Conservation (phyloP, 164 flowering plant genomes). For the Kingdonia uniflora region DNA sequence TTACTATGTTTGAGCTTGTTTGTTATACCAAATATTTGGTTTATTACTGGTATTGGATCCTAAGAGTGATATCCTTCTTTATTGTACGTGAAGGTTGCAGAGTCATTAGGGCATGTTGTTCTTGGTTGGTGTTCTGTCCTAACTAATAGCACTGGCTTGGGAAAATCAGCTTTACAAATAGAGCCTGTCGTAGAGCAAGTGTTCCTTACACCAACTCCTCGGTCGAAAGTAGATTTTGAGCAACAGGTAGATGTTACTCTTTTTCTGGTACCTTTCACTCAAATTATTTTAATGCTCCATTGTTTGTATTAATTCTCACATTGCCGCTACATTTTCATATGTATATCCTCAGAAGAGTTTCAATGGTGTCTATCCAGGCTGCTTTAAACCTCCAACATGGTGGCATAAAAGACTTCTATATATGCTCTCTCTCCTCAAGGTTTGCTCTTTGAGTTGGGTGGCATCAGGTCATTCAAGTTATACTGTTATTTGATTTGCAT, state of each 20-base stretch:
- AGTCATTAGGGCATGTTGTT: slow-evolving; percentile 90
- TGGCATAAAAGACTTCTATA: slow-evolving; percentile 80
- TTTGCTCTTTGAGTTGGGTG: slow-evolving; percentile 13
- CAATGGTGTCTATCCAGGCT: slow-evolving; percentile 90
- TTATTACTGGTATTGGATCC: too few species aligned
- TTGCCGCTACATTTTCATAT: slow-evolving; percentile 36
- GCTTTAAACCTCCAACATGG: slow-evolving; percentile 83
- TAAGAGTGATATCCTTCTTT: not conserved
- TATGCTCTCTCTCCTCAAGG: slow-evolving; percentile 98
- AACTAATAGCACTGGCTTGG: slow-evolving; percentile 83
- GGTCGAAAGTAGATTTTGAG: slow-evolving; percentile 81
- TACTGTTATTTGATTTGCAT: not conserved
- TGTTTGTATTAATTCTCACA: not conserved
- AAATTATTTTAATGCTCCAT: not conserved
- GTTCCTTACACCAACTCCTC: slow-evolving; percentile 63
- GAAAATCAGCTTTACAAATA: slow-evolving; percentile 78
- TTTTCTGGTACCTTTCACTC: not conserved
- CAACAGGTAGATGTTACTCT: slow-evolving; percentile 53
- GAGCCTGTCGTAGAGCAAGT: slow-evolving; percentile 97
- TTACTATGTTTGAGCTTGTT: too few species aligned
- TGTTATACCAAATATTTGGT: not conserved
- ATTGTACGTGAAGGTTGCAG: slow-evolving; percentile 58
- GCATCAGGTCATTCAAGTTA: not conserved
- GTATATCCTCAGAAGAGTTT: slow-evolving; percentile 85
- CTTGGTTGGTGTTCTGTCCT: slow-evolving; percentile 98